phyloP scores from a whole-genome alignment of 1,284 basidiomycete genomes.

The Malassezia dermatis region DNA sequence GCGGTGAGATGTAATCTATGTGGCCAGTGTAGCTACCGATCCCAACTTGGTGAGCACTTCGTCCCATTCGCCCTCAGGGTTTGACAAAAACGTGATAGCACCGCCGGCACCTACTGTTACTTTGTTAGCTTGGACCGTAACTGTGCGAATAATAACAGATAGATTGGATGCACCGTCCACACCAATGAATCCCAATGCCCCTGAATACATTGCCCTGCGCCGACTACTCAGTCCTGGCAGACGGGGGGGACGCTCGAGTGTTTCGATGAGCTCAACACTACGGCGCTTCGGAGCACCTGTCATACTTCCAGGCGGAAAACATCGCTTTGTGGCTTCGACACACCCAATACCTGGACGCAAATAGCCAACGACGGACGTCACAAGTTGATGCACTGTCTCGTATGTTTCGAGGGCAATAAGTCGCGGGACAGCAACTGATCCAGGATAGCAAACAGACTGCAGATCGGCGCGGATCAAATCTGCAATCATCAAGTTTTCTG shows the following conservation, averaged over 20 bases:
- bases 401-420: constrained; percentile 87
- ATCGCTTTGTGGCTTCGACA: constrained; percentile 66
- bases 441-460: constrained; percentile 60
- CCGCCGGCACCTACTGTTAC: constrained; percentile 73
- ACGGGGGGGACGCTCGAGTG: constrained; percentile 55
- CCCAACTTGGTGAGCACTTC: constrained; percentile 71
- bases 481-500: constrained; percentile 97
- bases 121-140: constrained; percentile 62
- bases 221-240: constrained; percentile 10
- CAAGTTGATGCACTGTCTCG: constrained; percentile 88
- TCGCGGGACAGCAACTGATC: constrained; percentile 66
- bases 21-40: constrained; percentile 16
- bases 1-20: constrained; percentile 39
- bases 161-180: constrained; percentile 81
- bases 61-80: constrained; percentile 78
- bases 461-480: constrained; percentile 91
- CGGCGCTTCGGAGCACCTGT: constrained; percentile 93
- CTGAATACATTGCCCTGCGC: constrained; percentile 69
- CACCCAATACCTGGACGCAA: constrained; percentile 50
- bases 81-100: constrained; percentile 85
- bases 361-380: constrained; percentile 67
- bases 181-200: constrained; percentile 74
- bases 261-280: constrained; percentile 77
- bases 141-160: constrained; percentile 89
- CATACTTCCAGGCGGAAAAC: constrained; percentile 69